Evolutionary conservation across 768 basidiomycete genomes (phyloP).

Genomic region (Lenzites betulinus): DNA sequence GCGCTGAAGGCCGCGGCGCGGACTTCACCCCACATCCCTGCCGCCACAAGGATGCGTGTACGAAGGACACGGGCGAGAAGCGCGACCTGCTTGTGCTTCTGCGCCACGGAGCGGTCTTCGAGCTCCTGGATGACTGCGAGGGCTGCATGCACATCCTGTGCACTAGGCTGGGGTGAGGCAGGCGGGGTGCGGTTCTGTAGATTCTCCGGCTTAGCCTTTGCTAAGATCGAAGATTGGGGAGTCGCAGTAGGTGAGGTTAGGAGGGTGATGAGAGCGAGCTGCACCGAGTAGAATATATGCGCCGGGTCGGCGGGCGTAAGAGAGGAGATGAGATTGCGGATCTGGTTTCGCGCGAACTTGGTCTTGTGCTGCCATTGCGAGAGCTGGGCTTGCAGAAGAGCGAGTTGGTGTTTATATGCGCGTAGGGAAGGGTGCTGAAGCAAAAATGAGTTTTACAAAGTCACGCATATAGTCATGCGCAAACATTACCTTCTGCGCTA

Average conservation of each 20-base stretch:
- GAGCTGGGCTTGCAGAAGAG: conserved; percentile 63
- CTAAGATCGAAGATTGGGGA: conserved; percentile 1
- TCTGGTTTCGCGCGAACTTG: conserved; percentile 60
- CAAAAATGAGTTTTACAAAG: conserved; percentile 1
- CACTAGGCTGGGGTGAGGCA: conserved; percentile 20
- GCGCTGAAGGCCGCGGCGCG: conserved; percentile 47
- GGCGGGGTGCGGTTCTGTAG: conserved; percentile 5
- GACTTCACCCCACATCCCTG: conserved; percentile 56
- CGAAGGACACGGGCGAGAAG: conserved; percentile 58
- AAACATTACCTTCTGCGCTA: conserved; percentile 59
- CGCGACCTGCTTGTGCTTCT: conserved; percentile 45
- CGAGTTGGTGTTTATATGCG: conserved; percentile 58
- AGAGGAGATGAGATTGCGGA: conserved; percentile 57
- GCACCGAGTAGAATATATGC: conserved; percentile 52
- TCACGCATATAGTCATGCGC: conserved; percentile 2
- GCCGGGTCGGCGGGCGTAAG: conserved; percentile 50
- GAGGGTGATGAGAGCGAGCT: conserved; percentile 56
- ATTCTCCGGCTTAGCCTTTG: conserved; percentile 6
- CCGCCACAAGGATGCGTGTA: conserved; percentile 55
- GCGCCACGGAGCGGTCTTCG: conserved; percentile 32
- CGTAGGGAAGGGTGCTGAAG: conserved; percentile 65
- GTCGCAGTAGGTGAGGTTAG: conserved; percentile 39
- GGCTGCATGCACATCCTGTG: conserved; percentile 33
- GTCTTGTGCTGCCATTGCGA: conserved; percentile 51
- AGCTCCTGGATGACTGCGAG: conserved; percentile 37